Base-by-base conservation (phyloP, 208 protist species). In the Leishmania tropica region DNA sequence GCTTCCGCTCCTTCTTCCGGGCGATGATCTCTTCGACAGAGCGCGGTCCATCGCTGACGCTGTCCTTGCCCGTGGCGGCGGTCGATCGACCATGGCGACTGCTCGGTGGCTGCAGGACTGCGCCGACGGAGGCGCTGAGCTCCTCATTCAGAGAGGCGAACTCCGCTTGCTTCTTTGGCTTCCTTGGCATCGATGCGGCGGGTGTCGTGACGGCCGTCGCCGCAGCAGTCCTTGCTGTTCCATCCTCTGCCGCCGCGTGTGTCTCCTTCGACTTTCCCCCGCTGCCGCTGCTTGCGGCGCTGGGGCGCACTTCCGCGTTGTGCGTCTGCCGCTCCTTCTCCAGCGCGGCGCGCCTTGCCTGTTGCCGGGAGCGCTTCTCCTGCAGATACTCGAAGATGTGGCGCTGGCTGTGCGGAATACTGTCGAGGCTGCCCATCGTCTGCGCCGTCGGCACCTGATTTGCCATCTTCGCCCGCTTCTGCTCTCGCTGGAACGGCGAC, bases 401-500 rank as follows among this genome's bases (percentile, higher is more conserved):
- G 0, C 94, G 88, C 70, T 95, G 89, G 77, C 91, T 96, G 72
- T 93, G 81, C 3, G 94, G 91, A 40, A 93, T 84, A 76, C 79
- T 88, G 77, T 96, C 89, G 4, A 84, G 68, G 64, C 85, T 73
- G 42, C 83, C 88, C 21, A 90, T 87, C 6, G 79, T 86, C 48
- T 76, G 81, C 0, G 82, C 65, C 0, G 87, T 94, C 17, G 94
- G 94, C 19, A 90, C 86, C 76, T 97, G 94, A 78, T 97, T 97
- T 10, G 92, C 93, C 54, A 96, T 67, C 78, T 91, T 89, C 0
- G 67, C 68, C 4, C 92, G 90, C 87, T 92, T 92, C 77, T 92
- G 87, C 78, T 97, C 92, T 0, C 91, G 90, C 82, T 97, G 94
- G 67, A 95, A 97, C 8, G 94, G 94, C 0, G 94, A 97, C 2